These are phyloP conservation scores for Obelidium mucronatum DNA, from an alignment of 192 early-diverging fungal genomes.

Conservation along the genomic window DNA sequence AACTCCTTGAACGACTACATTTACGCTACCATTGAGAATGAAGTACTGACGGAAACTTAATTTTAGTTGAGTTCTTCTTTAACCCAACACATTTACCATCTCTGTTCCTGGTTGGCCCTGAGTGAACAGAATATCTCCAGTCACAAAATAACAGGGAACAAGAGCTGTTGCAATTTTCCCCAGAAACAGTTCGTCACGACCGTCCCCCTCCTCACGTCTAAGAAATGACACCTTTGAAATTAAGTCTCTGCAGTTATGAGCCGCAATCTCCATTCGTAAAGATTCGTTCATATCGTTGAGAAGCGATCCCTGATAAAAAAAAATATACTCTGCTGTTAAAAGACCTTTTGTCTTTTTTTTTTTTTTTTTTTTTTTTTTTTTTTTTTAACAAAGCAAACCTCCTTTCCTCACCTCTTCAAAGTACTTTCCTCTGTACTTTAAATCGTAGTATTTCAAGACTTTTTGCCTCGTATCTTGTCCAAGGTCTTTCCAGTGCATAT, in stretches of 20 bases:
- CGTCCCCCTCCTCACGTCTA: slow-evolving; percentile 32
- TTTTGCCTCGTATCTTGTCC: slow-evolving; percentile 11
- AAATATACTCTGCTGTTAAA: too few species aligned
- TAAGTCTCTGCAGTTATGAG: slow-evolving; percentile 35
- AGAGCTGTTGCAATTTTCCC: slow-evolving; percentile 35
- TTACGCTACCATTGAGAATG: slow-evolving; percentile 45
- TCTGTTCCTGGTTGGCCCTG: slow-evolving; percentile 33
- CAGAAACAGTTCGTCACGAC: slow-evolving; percentile 38
- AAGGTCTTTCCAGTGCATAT: slow-evolving; percentile 52
- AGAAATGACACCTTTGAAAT: slow-evolving; percentile 44
- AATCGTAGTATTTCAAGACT: slow-evolving; percentile 47
- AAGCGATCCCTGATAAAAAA: slow-evolving; percentile 1
- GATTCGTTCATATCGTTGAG: slow-evolving; percentile 36
- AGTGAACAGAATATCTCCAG: slow-evolving; percentile 33
- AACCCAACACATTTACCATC: too few species aligned
- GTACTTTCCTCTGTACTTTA: slow-evolving; percentile 58
- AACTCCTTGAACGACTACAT: slow-evolving; percentile 41
- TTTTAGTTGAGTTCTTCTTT: too few species aligned
- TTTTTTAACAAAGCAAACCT: too few species aligned
- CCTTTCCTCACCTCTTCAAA: slow-evolving; percentile 47
- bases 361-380: too few species aligned
- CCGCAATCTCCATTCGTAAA: slow-evolving; percentile 35
- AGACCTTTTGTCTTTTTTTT: too few species aligned
- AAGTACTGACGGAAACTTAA: too few species aligned
- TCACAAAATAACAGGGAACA: slow-evolving; percentile 32